Conservation (phyloP, 805 yeast species). For the Suhomyces faveliae region DNA sequence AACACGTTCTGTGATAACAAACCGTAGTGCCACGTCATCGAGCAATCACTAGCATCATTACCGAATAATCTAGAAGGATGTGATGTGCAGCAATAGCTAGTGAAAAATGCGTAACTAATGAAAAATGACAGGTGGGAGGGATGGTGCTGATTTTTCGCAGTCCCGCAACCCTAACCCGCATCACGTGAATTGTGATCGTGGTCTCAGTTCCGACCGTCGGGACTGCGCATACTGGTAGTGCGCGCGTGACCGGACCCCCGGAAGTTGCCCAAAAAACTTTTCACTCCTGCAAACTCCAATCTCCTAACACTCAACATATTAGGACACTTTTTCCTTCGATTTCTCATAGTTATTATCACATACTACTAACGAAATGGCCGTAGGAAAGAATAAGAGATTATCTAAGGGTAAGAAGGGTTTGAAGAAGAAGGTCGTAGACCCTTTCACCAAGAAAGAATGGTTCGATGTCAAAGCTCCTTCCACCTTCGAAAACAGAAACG, state of each 20-base stretch:
- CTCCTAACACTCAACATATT: not conserved
- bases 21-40: not conserved
- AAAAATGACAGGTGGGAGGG: not conserved
- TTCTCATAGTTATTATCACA: not conserved
- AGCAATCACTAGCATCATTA: no score
- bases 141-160: not conserved
- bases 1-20: conserved; percentile 26
- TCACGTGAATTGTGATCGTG: not conserved
- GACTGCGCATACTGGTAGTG: not conserved
- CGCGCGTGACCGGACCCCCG: not conserved
- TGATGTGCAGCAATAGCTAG: not conserved
- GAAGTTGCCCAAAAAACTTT: conserved; percentile 2
- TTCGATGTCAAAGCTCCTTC: conserved; percentile 98
- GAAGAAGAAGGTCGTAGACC: conserved; percentile 99
- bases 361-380: conserved; percentile 13
- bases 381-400: conserved; percentile 85
- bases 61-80: not conserved
- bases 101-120: no score
- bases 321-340: not conserved
- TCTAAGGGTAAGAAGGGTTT: conserved; percentile 92
- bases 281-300: conserved; percentile 2
- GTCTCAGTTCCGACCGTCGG: not conserved
- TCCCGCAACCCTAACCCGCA: conserved; percentile 1
- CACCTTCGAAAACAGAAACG: conserved; percentile 97
- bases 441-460: conserved; percentile 99